Percentiles rank a stretch among this genome's conserved stretches.
Conservation (phyloP, 164 flowering plant species). For the Echeveria elegans region DNA sequence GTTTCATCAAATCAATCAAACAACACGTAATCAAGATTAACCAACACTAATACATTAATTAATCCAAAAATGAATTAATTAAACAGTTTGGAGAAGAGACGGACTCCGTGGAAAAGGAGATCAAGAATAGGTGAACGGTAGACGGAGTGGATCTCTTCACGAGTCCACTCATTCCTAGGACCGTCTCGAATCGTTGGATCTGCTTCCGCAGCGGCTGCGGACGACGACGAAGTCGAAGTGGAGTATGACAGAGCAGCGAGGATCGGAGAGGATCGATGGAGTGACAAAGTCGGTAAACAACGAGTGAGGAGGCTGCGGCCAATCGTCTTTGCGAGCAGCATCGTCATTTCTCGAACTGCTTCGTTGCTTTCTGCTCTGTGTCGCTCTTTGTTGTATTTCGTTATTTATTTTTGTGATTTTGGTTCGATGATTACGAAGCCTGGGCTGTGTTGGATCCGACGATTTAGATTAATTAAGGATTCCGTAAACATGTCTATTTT, state of each 20-base stretch:
- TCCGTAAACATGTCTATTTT: too few species aligned
- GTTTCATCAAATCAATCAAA: not conserved
- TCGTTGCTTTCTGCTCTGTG: not conserved
- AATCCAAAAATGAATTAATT: not conserved
- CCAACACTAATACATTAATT: not conserved
- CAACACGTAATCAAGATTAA: not conserved
- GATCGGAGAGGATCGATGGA: not conserved
- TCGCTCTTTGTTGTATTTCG: not conserved
- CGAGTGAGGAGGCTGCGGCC: not conserved
- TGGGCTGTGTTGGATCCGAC: not conserved
- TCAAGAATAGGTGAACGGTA: conserved; percentile 90
- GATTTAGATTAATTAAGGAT: too few species aligned
- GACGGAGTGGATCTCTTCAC: conserved; percentile 50
- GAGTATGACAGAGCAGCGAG: not conserved
- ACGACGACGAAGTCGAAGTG: conserved; percentile 12
- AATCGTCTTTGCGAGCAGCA: not conserved
- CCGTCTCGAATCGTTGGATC: conserved; percentile 68
- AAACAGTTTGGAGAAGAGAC: conserved; percentile 11
- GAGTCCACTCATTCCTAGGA: conserved; percentile 71
- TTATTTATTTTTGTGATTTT: not conserved
- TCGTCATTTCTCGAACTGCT: not conserved
- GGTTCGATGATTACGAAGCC: not conserved
- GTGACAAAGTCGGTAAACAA: too few species aligned
- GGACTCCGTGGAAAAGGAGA: conserved; percentile 89
- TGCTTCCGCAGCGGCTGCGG: conserved; percentile 74